Percentiles rank a stretch among this genome's conserved stretches.
Evolutionary conservation across 108 stramenopile species (phyloP).

Genomic region (Cyclotella distinguenda): DNA sequence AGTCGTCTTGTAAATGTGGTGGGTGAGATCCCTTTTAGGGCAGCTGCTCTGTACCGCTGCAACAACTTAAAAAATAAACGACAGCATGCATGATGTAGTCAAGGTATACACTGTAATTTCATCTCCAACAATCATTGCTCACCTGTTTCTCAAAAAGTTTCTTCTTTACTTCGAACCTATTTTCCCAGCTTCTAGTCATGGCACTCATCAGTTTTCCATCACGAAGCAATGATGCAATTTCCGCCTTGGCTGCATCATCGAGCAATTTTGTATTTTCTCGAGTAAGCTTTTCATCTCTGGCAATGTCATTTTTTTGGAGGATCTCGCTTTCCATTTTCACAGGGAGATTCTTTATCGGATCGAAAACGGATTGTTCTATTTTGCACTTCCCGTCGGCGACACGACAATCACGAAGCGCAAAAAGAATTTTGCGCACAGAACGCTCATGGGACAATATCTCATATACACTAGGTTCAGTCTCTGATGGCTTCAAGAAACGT

Average conservation of each 20-base stretch:
- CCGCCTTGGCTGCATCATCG: background rate
- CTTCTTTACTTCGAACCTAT: conserved; percentile 6
- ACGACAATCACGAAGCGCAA: conserved; percentile 14
- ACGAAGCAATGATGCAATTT: background rate
- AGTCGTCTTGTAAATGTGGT: background rate
- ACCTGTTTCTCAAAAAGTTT: conserved; percentile 6
- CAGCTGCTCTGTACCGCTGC: background rate
- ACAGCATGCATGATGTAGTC: background rate
- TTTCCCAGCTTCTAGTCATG: conserved; percentile 7
- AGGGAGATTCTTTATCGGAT: background rate
- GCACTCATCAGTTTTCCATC: background rate
- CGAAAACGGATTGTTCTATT: background rate
- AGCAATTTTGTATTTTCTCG: background rate
- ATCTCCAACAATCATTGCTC: background rate
- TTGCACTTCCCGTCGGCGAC: background rate
- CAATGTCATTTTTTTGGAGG: background rate
- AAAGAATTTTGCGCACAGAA: conserved; percentile 2
- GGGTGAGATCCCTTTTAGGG: conserved; percentile 2
- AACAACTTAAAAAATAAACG: background rate
- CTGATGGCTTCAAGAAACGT: conserved; percentile 1
- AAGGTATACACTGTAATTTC: background rate
- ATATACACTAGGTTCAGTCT: background rate
- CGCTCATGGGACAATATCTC: conserved; percentile 1
- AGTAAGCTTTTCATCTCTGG: background rate
- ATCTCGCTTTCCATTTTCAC: background rate